Conservation (phyloP, 352 stramenopile species). For the Phytophthora sojae region DNA sequence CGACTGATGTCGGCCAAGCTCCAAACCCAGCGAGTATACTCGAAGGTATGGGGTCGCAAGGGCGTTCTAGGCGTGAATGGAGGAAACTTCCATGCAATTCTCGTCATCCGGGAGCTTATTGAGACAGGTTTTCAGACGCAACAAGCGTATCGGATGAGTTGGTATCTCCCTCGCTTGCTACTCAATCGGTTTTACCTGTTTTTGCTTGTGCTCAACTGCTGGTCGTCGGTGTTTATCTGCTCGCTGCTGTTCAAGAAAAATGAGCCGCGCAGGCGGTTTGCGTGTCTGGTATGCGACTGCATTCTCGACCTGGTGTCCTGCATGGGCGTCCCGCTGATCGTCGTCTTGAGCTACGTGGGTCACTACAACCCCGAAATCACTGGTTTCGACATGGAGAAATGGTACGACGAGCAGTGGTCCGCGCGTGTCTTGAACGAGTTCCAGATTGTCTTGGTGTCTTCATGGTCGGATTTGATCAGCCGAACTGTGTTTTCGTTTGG, state of each 20-base stretch:
- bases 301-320: constrained; percentile 25
- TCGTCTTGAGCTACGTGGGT: constrained; percentile 11
- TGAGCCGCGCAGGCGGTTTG: constrained; percentile 11
- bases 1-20: not conserved
- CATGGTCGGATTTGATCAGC: constrained; percentile 22
- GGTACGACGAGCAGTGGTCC: constrained; percentile 30
- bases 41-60: constrained; percentile 1
- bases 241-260: constrained; percentile 5
- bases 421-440: constrained; percentile 26
- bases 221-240: constrained; percentile 10
- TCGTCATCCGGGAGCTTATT: not conserved
- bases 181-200: constrained; percentile 33
- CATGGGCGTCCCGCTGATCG: constrained; percentile 12
- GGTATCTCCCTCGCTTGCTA: constrained; percentile 17
- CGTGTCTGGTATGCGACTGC: constrained; percentile 7
- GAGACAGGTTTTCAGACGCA: constrained; percentile 15
- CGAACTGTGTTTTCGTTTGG: constrained; percentile 20
- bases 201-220: constrained; percentile 29
- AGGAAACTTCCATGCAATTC: constrained; percentile 9
- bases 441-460: constrained; percentile 25
- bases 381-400: constrained; percentile 11
- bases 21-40: not conserved
- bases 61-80: constrained; percentile 4
- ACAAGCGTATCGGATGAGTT: constrained; percentile 29
- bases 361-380: constrained; percentile 6